Evolutionary conservation across 2,329 filamentous ascomycete species (phyloP).

Genomic region (Coniochaeta sp.): DNA sequence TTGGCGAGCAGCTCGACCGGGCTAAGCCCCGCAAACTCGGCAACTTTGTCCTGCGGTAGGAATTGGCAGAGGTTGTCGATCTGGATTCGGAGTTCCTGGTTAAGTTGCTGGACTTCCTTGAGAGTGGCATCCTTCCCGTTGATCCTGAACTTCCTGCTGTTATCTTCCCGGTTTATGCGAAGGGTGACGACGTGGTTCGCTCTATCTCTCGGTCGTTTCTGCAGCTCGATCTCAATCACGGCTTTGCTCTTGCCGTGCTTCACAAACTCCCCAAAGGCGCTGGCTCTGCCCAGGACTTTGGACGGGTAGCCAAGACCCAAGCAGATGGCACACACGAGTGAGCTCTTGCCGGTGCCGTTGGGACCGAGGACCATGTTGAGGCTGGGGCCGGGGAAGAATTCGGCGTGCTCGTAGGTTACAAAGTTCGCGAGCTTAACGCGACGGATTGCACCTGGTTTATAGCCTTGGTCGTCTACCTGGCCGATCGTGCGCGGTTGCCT

Average conservation of each 20-base stretch:
- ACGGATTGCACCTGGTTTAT: constrained; percentile 77
- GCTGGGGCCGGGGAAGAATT: constrained; percentile 85
- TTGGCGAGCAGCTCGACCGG: constrained; percentile 76
- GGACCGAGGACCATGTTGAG: constrained; percentile 98
- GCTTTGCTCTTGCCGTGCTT: constrained; percentile 78
- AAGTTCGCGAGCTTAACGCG: constrained; percentile 83
- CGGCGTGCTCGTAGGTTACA: constrained; percentile 87
- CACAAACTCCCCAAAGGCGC: constrained; percentile 80
- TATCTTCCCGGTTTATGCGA: constrained; percentile 73
- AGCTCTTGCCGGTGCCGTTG: constrained; percentile 98
- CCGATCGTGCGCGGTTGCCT: constrained; percentile 9
- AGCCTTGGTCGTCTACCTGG: constrained; percentile 19
- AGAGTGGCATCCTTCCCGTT: constrained; percentile 57
- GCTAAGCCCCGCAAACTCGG: constrained; percentile 80
- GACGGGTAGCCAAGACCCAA: constrained; percentile 81
- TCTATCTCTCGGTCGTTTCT: constrained; percentile 49
- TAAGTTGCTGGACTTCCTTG: constrained; percentile 60
- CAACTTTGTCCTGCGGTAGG: constrained; percentile 89
- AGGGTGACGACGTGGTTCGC: constrained; percentile 68
- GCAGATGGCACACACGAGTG: constrained; percentile 93
- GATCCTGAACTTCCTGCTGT: constrained; percentile 70
- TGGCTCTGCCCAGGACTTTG: constrained; percentile 76
- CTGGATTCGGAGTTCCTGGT: constrained; percentile 73
- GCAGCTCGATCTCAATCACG: constrained; percentile 84
- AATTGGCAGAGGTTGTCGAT: constrained; percentile 98